Conservation (phyloP, 2,329 filamentous ascomycete species). For the Cordyceps militaris region DNA sequence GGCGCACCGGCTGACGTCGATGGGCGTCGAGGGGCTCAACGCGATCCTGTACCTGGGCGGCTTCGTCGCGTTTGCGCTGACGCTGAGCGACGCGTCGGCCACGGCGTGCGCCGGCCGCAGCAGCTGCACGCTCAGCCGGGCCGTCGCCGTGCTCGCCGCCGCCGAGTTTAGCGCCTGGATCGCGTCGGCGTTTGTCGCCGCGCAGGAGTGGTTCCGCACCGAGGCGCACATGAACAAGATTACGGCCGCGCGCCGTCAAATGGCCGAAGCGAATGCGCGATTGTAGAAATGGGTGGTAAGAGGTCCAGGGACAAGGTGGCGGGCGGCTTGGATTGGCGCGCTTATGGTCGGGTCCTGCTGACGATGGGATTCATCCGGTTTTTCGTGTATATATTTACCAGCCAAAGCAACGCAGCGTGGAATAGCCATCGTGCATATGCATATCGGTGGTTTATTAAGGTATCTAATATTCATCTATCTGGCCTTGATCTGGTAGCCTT, state of each 20-base stretch:
- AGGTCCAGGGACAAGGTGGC: background rate
- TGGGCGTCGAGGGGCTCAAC: conserved; percentile 46
- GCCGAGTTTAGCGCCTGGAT: conserved; percentile 48
- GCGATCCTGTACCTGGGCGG: conserved; percentile 52
- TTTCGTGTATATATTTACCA: background rate
- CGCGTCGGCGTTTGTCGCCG: conserved; percentile 38
- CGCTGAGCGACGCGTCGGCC: conserved; percentile 40
- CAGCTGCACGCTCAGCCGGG: conserved; percentile 49
- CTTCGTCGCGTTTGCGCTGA: conserved; percentile 51
- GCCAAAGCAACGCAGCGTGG: background rate
- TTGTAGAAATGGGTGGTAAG: background rate
- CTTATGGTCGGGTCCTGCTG: background rate
- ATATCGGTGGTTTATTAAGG: no score
- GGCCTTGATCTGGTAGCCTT: background rate
- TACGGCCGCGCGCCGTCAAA: conserved; percentile 22
- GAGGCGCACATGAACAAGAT: conserved; percentile 27
- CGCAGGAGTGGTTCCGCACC: conserved; percentile 40
- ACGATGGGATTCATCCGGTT: background rate
- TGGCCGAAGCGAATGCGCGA: conserved; percentile 28
- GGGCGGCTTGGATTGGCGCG: no score
- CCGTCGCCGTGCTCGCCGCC: conserved; percentile 47
- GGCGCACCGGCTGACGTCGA: conserved; percentile 40
- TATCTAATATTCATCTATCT: background rate
- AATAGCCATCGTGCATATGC: background rate
- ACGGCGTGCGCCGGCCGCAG: conserved; percentile 37